Evolutionary conservation across 805 yeast species (phyloP), one percentile per base, ranked within the genome.

Genomic region (Saccharomycopsis fodiens): DNA sequence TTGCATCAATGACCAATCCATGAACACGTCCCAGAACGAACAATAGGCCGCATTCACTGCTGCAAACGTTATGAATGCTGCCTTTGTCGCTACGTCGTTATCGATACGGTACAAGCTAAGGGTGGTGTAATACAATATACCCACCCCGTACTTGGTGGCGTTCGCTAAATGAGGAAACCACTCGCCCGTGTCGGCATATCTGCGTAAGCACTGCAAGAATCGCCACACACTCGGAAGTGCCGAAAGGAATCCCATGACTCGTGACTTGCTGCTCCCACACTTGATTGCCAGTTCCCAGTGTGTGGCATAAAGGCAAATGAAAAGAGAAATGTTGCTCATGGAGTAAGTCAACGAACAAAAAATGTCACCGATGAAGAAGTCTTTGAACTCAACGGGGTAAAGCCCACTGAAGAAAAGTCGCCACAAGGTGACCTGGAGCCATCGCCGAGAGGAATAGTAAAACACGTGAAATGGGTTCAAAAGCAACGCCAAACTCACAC

Each of bases 111-210:
- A 89, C 17, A 82, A 64, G 64, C 95, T 84, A 55, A 93, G 68
- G 5, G 81, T 67, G 56, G 79, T 76, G 61, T 85, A 81, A 61
- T 85, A 87, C 19, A 75, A 55, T 2, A 84, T 72, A 2, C 89
- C 74, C 31, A 82, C 64, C 1, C 73, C 56, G 59, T 91, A 93
- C 62, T 93, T 93, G 29, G 70, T 56, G 70, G 86, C 86, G 57
- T 93, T 93, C 3, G 95, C 91, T 47, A 91, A 64, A 69, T 93
- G 98, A 0, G 98, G 98, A 59, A 93, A 93, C 85, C 89, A 82
- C 57, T 89, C 96, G 2, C 94, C 91, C 0, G 97, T 83, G 59
- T 93, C 98, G 22, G 80, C 77, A 60, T 73, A 93, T 73, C 98
- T 94, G 55, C 98, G 69, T 29, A 83, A 60, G 64, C 98, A 93